Evolutionary conservation across 1,284 basidiomycete species (phyloP), one percentile per base, ranked within the genome.

Genomic region (Sanghuangporus weigelae): DNA sequence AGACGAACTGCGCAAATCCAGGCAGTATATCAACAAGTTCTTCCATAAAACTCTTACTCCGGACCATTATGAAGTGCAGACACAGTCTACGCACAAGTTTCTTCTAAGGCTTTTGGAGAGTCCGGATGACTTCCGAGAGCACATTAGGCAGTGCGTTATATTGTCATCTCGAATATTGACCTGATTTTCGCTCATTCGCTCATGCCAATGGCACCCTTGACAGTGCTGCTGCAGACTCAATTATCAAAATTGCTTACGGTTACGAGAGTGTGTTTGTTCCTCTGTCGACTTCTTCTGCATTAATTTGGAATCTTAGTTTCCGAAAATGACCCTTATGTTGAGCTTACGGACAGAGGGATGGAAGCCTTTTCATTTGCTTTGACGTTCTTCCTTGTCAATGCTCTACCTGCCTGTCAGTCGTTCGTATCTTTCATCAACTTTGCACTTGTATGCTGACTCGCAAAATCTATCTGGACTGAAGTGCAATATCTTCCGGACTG

Each of bases 1-100:
- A 10, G 69, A 70, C 5, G 63, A 64, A 11, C 73, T 71, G 65
- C 68, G 72, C 21, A 73, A 70, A 59, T 70, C 71, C 23, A 69
- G 73, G 26, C 68, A 68, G 57, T 69, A 72, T n/a, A 14, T 54
- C 7, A 31, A 31, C 35, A 31, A 35, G 7, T 31, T 31, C 16
- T 54, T 54, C 53, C 23, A 31, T 7, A 26, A 23, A 8, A n/a
- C 23, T 8, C 16, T 12, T 68, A 67, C 71, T 16, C 72, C 73
- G 31, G 67, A 70, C 19, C 70, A 72, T 16, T 70, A 73, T 50
- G 62, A 60, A 46, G 66, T 69, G 6, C 71, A 73, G 64, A 69
- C 67, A 19, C 16, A 10, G 10, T 16, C 26, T 11, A 16, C 53
- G 12, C 66, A 69, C 26, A 68, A 55, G 2, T 63, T 73, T 7